A percentile compares a stretch with the other conserved stretches of the same genome.
These are phyloP conservation scores for Didymella glomerata DNA, from an alignment of 2,329 filamentous ascomycete genomes.

Conservation along the genomic window DNA sequence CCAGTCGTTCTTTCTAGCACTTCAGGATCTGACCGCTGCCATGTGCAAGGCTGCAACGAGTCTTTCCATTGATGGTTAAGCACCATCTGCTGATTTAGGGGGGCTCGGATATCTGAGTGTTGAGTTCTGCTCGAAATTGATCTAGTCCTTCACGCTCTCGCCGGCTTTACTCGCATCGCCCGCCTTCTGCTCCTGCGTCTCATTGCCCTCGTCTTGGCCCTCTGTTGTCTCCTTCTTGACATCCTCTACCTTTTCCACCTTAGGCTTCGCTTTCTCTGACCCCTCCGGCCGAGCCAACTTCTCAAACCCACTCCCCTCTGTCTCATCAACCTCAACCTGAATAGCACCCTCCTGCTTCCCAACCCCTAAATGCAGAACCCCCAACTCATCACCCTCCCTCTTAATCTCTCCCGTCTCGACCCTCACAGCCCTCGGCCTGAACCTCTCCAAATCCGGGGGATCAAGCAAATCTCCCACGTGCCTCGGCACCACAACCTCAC, in stretches of 20 bases:
- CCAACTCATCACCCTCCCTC: neutral
- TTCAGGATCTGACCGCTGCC: no score
- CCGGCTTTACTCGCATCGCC: neutral
- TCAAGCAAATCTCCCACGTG: conserved; percentile 73
- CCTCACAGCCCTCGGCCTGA: conserved; percentile 28
- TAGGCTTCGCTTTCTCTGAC: neutral
- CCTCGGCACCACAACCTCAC: conserved; percentile 83
- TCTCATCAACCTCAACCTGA: neutral
- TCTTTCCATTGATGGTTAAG: no score
- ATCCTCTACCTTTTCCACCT: neutral
- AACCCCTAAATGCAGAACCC: neutral
- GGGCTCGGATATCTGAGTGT: no score
- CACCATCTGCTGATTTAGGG: no score
- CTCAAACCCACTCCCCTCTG: neutral
- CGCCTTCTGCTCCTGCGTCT: neutral
- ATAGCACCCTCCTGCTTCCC: neutral
- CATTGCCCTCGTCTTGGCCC: neutral
- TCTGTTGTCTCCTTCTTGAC: neutral
- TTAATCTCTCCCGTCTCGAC: neutral
- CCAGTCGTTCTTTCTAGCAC: no score
- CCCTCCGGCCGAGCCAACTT: neutral
- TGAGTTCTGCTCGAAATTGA: no score
- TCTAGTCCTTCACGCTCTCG: conserved; percentile 1
- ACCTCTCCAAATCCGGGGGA: conserved; percentile 72
- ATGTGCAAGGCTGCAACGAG: no score